Evolutionary conservation across 73 alveolate genomes (phyloP).

Genomic region (Tetrahymena thermophila): DNA sequence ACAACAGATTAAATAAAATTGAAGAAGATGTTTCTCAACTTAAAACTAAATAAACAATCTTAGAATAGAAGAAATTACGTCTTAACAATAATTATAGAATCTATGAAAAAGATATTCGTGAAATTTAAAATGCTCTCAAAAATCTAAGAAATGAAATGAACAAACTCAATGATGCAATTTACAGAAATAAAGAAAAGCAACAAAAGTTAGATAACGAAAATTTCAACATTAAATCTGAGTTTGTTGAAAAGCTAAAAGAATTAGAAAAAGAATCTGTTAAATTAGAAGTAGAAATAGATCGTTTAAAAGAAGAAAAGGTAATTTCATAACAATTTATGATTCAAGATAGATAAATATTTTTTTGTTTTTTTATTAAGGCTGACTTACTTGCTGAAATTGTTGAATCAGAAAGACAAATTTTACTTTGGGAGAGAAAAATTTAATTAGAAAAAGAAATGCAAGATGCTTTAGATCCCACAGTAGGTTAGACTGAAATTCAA

Average conservation of each 20-base stretch:
- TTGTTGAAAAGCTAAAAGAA: slow-evolving; percentile 85
- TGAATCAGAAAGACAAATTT: slow-evolving; percentile 93
- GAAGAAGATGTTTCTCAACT: slow-evolving; percentile 74
- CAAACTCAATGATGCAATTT: slow-evolving; percentile 81
- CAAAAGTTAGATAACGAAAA: slow-evolving; percentile 81
- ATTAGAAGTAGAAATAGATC: slow-evolving; percentile 87
- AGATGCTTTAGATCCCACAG: slow-evolving; percentile 93
- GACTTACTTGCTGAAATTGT: slow-evolving; percentile 92
- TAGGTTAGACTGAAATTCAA: slow-evolving; percentile 91
- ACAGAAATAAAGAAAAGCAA: slow-evolving; percentile 75
- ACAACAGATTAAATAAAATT: slow-evolving; percentile 63
- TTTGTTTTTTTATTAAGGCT: slow-evolving; percentile 42
- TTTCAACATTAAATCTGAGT: slow-evolving; percentile 86
- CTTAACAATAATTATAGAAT: slow-evolving; percentile 68
- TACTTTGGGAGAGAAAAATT: slow-evolving; percentile 96
- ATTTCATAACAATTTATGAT: neutral
- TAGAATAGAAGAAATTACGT: slow-evolving; percentile 90
- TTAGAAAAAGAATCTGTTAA: slow-evolving; percentile 86
- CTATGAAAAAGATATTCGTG: slow-evolving; percentile 89
- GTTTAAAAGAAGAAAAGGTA: slow-evolving; percentile 76
- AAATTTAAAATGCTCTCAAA: slow-evolving; percentile 83
- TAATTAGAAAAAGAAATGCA: slow-evolving; percentile 98
- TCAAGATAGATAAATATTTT: neutral
- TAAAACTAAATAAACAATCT: slow-evolving; percentile 77
- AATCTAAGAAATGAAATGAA: slow-evolving; percentile 93